Evolutionary conservation across 2,329 filamentous ascomycete genomes (phyloP).

Genomic region (Colletotrichum sp.): DNA sequence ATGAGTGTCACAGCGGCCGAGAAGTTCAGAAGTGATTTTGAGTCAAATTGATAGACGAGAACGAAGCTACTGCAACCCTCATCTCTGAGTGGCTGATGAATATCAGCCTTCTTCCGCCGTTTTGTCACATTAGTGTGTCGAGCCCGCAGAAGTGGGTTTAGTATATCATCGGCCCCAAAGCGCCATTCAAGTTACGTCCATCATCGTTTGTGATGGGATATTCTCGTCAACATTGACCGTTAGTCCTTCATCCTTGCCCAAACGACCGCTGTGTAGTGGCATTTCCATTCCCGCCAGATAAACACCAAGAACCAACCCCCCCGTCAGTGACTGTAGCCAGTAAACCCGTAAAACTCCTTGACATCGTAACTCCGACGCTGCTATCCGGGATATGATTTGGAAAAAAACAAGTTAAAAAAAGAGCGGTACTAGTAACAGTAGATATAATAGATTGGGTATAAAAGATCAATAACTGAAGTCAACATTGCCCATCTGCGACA

Average conservation of each 20-base stretch:
- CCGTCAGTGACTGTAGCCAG: slow-evolving; percentile 10
- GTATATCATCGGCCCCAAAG: background rate
- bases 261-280: slow-evolving; percentile 11
- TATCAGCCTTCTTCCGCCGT: background rate
- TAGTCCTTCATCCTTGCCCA: slow-evolving; percentile 3
- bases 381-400: slow-evolving; percentile 27
- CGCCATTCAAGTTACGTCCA: background rate
- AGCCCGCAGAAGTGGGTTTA: background rate
- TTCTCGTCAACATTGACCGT: slow-evolving; percentile 17
- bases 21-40: background rate
- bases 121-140: background rate
- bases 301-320: slow-evolving; percentile 14
- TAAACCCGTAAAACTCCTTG: slow-evolving; percentile 29
- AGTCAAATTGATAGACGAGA: slow-evolving; percentile 16
- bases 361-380: slow-evolving; percentile 38
- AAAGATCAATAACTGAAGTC: slow-evolving; percentile 64
- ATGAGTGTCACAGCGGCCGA: background rate
- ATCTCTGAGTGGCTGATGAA: background rate
- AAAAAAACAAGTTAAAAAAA: slow-evolving; percentile 14
- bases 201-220: slow-evolving; percentile 1
- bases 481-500: slow-evolving; percentile 62
- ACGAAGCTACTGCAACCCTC: background rate
- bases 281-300: slow-evolving; percentile 2
- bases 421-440: slow-evolving; percentile 16
- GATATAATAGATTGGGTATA: slow-evolving; percentile 21